Conservation (phyloP, 441 rosid genomes). For the Mallotus japonicus region DNA sequence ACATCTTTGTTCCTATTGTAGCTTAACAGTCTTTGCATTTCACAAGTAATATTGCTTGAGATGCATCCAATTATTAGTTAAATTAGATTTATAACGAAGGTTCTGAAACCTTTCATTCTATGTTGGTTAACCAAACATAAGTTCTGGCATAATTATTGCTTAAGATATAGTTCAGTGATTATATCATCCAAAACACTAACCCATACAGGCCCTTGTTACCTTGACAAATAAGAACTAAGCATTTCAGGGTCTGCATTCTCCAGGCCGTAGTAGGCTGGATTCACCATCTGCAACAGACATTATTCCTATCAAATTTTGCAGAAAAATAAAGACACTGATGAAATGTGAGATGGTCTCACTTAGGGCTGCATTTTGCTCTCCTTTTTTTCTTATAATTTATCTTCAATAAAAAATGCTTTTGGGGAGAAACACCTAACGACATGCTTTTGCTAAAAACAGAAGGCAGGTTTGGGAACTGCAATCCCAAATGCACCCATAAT, state of each 20-base stretch:
- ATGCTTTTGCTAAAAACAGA: too few species aligned
- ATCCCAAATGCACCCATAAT: too few species aligned
- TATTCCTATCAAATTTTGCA: slow-evolving; percentile 1
- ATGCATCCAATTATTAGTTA: too few species aligned
- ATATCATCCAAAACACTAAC: slow-evolving; percentile 6
- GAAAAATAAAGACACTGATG: background rate
- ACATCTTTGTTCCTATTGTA: too few species aligned
- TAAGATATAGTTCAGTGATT: background rate
- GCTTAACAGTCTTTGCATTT: too few species aligned
- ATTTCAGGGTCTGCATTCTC: slow-evolving; percentile 69
- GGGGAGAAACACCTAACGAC: too few species aligned
- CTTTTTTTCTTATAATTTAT: too few species aligned
- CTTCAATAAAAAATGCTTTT: too few species aligned
- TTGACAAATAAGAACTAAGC: slow-evolving; percentile 76
- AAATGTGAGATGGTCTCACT: background rate
- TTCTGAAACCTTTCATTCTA: background rate
- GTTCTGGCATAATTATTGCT: background rate
- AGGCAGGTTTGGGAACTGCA: too few species aligned
- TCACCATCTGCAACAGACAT: slow-evolving; percentile 61
- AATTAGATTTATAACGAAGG: too few species aligned
- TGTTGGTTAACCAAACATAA: background rate
- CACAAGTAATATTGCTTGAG: too few species aligned
- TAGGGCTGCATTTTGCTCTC: background rate
- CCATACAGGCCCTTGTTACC: slow-evolving; percentile 38
- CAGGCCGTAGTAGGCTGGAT: slow-evolving; percentile 97